phyloP scores from a whole-genome alignment of 2,329 filamentous ascomycete genomes.

The Trichoderma hamatum region DNA sequence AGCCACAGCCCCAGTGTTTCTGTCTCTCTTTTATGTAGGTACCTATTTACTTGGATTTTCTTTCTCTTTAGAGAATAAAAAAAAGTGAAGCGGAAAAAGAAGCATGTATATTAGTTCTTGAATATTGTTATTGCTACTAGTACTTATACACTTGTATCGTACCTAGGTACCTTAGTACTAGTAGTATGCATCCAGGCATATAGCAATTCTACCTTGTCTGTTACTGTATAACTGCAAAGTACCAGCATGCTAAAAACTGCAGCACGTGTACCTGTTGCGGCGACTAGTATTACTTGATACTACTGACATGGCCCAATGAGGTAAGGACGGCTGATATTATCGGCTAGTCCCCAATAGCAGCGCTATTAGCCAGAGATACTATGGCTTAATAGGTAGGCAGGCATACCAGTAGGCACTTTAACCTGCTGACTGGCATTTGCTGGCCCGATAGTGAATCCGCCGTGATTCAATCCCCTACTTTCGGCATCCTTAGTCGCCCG shows the following conservation, averaged over 20 bases:
- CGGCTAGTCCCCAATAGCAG: not conserved
- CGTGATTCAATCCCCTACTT: conserved; percentile 9
- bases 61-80: no score
- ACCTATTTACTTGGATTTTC: no score
- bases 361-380: not conserved
- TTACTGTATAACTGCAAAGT: not conserved
- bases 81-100: no score
- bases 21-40: no score
- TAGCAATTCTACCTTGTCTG: no score
- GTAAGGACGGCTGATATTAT: not conserved
- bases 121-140: no score
- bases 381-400: not conserved
- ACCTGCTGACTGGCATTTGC: not conserved
- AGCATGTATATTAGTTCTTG: no score
- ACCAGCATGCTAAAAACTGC: not conserved
- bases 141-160: no score
- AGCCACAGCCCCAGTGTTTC: not conserved
- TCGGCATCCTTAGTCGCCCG: conserved; percentile 8
- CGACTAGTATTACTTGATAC: not conserved
- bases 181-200: no score
- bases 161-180: no score
- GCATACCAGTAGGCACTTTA: not conserved
- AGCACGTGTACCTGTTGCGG: not conserved
- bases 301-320: not conserved
- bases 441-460: not conserved